Conservation (phyloP, 2,329 filamentous ascomycete species). For the Aspergillus pseudoterreus region DNA sequence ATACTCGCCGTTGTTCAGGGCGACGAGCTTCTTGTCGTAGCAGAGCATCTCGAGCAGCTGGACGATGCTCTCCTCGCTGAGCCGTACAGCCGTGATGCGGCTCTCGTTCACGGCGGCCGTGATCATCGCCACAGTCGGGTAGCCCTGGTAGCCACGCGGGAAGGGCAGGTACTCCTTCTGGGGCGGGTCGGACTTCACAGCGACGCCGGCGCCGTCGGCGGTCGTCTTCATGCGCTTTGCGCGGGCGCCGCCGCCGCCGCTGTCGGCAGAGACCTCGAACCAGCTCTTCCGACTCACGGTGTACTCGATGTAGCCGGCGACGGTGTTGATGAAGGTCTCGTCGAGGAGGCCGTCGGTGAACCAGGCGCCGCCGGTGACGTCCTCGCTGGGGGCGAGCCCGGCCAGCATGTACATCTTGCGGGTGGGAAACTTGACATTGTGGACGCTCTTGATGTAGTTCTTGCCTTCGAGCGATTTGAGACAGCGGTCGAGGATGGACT, state of each 20-base stretch:
- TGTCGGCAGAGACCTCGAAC: slow-evolving; percentile 48
- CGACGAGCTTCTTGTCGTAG: slow-evolving; percentile 80
- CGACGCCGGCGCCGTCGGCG: slow-evolving; percentile 20
- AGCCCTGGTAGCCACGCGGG: slow-evolving; percentile 65
- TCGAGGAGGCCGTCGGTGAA: slow-evolving; percentile 90
- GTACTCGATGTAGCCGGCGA: slow-evolving; percentile 70
- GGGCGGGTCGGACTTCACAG: slow-evolving; percentile 26
- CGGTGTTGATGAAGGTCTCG: slow-evolving; percentile 75
- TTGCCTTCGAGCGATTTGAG: slow-evolving; percentile 81
- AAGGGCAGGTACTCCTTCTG: slow-evolving; percentile 48
- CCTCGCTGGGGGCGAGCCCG: slow-evolving; percentile 77
- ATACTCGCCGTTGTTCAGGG: slow-evolving; percentile 45
- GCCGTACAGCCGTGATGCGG: slow-evolving; percentile 69
- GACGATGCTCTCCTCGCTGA: slow-evolving; percentile 68
- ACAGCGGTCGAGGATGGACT: slow-evolving; percentile 73
- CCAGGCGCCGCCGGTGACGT: slow-evolving; percentile 91
- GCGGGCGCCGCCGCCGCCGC: slow-evolving; percentile 26
- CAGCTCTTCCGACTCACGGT: slow-evolving; percentile 71
- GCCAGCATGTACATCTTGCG: slow-evolving; percentile 96
- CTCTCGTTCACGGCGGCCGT: slow-evolving; percentile 68
- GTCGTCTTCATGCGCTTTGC: slow-evolving; percentile 41
- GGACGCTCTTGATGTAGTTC: slow-evolving; percentile 80
- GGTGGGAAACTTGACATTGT: slow-evolving; percentile 83
- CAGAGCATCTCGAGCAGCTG: slow-evolving; percentile 84
- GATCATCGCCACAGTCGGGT: slow-evolving; percentile 77